Conservation (phyloP, 2,329 filamentous ascomycete genomes). For the Diaporthe destruens region DNA sequence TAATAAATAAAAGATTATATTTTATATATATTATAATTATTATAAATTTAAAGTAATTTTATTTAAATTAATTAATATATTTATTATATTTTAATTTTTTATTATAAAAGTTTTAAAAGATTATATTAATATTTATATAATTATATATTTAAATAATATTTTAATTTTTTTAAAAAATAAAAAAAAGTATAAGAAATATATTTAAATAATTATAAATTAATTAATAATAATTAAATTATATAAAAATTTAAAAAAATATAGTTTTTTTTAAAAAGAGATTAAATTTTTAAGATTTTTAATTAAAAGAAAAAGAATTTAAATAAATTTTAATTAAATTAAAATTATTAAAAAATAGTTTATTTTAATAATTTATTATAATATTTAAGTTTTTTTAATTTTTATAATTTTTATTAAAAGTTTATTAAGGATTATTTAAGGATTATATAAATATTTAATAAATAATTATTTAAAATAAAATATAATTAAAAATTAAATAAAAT, state of each 20-base stretch:
- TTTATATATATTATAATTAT: too few relatives aligned
- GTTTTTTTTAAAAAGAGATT: background rate
- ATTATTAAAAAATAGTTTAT: background rate
- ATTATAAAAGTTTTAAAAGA: too few relatives aligned
- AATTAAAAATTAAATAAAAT: too few relatives aligned
- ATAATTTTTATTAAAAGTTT: background rate
- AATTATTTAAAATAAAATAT: background rate
- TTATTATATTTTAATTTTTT: too few relatives aligned
- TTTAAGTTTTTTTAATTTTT: background rate
- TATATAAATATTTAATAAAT: background rate
- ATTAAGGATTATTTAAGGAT: background rate
- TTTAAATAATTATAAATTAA: background rate
- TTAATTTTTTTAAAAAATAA: background rate
- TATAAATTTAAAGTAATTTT: too few relatives aligned
- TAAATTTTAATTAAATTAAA: background rate
- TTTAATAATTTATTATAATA: background rate
- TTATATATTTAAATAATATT: slow-evolving; percentile 1
- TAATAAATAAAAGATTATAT: too few relatives aligned
- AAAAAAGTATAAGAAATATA: background rate
- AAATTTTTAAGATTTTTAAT: too few relatives aligned
- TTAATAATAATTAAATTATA: background rate
- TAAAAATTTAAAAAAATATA: background rate
- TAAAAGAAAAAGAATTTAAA: background rate
- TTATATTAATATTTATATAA: slow-evolving; percentile 1
- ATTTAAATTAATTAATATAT: too few relatives aligned